Evolutionary conservation across 2,329 filamentous ascomycete genomes (phyloP).

Genomic region (Trichoderma arundinaceum): DNA sequence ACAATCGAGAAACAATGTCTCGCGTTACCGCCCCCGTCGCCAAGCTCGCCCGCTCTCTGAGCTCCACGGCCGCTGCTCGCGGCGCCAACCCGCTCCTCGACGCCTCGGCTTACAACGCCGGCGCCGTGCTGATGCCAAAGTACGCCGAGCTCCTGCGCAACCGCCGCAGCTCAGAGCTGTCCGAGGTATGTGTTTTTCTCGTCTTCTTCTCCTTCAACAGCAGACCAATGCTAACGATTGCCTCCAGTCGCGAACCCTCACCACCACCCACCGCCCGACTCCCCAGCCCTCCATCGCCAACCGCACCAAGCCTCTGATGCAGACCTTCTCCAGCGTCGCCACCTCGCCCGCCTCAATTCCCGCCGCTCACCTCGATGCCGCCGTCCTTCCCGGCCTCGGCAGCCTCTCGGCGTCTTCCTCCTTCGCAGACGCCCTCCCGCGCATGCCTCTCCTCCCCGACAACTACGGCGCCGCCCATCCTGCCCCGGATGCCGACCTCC

Average conservation of each 20-base stretch:
- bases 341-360: constrained; percentile 52
- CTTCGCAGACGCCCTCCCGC: constrained; percentile 45
- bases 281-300: constrained; percentile 52
- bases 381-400: constrained; percentile 57
- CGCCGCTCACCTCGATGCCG: constrained; percentile 58
- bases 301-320: constrained; percentile 64
- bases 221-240: background rate
- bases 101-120: constrained; percentile 45
- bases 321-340: constrained; percentile 62
- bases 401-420: constrained; percentile 43
- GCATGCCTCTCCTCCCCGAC: constrained; percentile 66
- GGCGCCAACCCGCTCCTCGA: constrained; percentile 45
- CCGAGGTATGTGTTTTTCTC: constrained; percentile 47
- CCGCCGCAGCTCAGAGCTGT: constrained; percentile 43
- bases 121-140: constrained; percentile 52
- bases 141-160: constrained; percentile 54
- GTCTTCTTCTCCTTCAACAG: background rate
- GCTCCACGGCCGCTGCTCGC: constrained; percentile 49
- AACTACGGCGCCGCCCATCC: constrained; percentile 56
- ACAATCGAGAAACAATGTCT: constrained; percentile 47
- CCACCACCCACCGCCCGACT: constrained; percentile 56
- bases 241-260: constrained; percentile 42
- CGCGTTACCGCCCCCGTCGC: constrained; percentile 56
- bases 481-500: constrained; percentile 51
- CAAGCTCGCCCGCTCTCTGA: constrained; percentile 56